These are phyloP conservation scores for Chaetomium sp. DNA, from an alignment of 2,329 filamentous ascomycete species.

Conservation along the genomic window DNA sequence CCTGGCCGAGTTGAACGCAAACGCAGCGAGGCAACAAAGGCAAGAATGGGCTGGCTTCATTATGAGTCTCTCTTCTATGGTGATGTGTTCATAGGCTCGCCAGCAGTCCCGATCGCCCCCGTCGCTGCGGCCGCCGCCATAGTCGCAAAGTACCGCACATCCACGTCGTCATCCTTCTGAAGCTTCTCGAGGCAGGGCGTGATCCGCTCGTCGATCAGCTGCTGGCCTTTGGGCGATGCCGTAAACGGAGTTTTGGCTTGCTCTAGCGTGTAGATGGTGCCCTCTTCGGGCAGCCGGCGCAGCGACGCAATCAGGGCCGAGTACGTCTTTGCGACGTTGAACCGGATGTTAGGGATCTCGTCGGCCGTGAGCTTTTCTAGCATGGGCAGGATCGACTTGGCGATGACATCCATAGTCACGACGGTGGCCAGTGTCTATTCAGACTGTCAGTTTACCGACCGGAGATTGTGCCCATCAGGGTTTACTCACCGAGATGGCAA, in stretches of 20 bases:
- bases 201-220: conserved; percentile 83
- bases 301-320: conserved; percentile 86
- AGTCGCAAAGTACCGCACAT: conserved; percentile 96
- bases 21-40: conserved; percentile 29
- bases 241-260: conserved; percentile 67
- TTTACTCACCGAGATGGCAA: conserved; percentile 85
- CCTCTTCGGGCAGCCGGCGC: conserved; percentile 84
- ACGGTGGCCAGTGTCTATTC: conserved; percentile 86
- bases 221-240: conserved; percentile 71
- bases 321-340: conserved; percentile 99
- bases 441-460: conserved; percentile 16
- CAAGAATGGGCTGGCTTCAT: conserved; percentile 57
- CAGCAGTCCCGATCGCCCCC: conserved; percentile 43
- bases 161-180: conserved; percentile 95
- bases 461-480: background rate
- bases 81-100: conserved; percentile 67
- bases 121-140: conserved; percentile 71
- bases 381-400: conserved; percentile 91
- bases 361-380: conserved; percentile 91
- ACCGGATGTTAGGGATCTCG: conserved; percentile 97
- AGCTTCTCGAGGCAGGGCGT: conserved; percentile 91
- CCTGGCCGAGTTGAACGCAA: background rate
- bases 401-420: conserved; percentile 90
- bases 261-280: conserved; percentile 82
- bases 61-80: conserved; percentile 52